Conservation (phyloP, 352 stramenopile genomes). For the Globisporangium spiculum region DNA sequence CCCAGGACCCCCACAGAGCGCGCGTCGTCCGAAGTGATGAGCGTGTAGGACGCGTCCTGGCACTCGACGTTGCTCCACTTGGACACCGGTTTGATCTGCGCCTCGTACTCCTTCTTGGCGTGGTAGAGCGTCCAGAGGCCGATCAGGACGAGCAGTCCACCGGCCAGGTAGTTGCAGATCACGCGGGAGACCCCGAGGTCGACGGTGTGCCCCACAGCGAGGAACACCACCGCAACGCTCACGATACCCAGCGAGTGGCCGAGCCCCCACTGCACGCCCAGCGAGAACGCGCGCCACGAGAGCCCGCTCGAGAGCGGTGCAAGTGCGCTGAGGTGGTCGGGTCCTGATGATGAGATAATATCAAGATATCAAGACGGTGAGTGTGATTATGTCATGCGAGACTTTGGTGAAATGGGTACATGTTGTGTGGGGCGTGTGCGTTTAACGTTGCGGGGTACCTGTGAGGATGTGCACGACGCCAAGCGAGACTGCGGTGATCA, state of each 20-base stretch:
- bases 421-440: not conserved
- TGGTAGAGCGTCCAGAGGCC: constrained; percentile 51
- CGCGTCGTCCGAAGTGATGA: constrained; percentile 20
- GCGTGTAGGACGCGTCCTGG: constrained; percentile 50
- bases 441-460: not conserved
- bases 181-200: constrained; percentile 28
- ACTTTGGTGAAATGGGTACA: not conserved
- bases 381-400: not conserved
- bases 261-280: constrained; percentile 86
- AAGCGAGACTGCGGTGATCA: constrained; percentile 38
- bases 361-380: not conserved
- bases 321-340: constrained; percentile 87
- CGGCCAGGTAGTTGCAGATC: constrained; percentile 64
- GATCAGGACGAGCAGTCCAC: constrained; percentile 57
- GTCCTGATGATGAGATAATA: constrained; percentile 30
- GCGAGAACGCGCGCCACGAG: constrained; percentile 64
- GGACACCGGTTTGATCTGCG: constrained; percentile 25
- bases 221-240: constrained; percentile 46
- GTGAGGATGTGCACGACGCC: constrained; percentile 59
- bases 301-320: constrained; percentile 77
- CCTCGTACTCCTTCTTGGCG: constrained; percentile 32
- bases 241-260: constrained; percentile 88
- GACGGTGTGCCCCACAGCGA: constrained; percentile 41
- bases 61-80: constrained; percentile 58
- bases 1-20: not conserved